phyloP scores from a whole-genome alignment of 2,329 filamentous ascomycete genomes.

The Ascochyta fabae region DNA sequence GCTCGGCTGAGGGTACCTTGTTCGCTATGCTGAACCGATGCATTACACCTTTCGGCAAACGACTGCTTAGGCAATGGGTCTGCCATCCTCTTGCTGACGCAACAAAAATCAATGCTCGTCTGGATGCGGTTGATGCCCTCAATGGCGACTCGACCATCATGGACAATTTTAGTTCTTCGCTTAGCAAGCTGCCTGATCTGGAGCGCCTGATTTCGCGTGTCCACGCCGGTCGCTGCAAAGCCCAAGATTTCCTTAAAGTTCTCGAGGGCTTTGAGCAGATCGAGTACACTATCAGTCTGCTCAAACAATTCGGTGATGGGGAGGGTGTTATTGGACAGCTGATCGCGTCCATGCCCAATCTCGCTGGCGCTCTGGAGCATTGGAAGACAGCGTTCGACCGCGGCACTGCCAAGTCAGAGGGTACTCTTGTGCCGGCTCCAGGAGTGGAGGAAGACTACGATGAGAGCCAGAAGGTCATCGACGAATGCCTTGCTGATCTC shows the following conservation, averaged over 20 bases:
- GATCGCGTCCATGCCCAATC: constrained; percentile 83
- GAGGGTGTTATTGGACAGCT: constrained; percentile 85
- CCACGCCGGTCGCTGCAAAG: constrained; percentile 87
- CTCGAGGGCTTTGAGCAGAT: constrained; percentile 98
- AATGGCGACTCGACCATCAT: constrained; percentile 82
- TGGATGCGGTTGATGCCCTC: constrained; percentile 92
- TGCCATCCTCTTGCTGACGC: constrained; percentile 92
- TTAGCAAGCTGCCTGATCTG: constrained; percentile 91
- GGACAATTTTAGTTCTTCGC: constrained; percentile 85
- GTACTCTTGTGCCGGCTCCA: constrained; percentile 80
- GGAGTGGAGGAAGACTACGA: constrained; percentile 95
- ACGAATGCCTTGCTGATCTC: constrained; percentile 76
- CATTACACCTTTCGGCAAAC: constrained; percentile 95
- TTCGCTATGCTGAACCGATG: constrained; percentile 92
- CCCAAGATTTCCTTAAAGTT: constrained; percentile 91
- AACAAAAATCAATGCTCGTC: constrained; percentile 84
- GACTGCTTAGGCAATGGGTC: constrained; percentile 94
- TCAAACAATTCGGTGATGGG: constrained; percentile 75
- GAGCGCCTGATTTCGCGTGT: constrained; percentile 93
- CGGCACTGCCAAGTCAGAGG: constrained; percentile 75
- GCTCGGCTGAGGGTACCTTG: constrained; percentile 81
- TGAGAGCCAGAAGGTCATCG: constrained; percentile 76
- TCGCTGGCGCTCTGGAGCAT: constrained; percentile 74
- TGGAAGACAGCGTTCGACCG: constrained; percentile 96
- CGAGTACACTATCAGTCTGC: constrained; percentile 86